Base-by-base conservation (phyloP, 495 filamentous ascomycete species). In the Apodospora peruviana region DNA sequence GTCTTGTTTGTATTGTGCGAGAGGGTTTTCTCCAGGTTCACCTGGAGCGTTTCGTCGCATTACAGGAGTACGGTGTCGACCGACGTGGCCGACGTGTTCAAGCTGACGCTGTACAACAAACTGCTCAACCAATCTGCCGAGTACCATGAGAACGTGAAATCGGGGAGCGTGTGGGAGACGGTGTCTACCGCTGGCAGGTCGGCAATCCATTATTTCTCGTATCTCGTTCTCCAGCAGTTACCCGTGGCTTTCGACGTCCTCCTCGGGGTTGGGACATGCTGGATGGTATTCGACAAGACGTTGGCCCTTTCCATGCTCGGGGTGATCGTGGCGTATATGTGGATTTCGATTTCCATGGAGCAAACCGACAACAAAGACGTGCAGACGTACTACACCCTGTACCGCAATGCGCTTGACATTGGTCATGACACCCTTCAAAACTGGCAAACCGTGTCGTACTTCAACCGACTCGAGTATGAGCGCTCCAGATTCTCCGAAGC, bases 401-500 rank as follows among this genome's bases (percentile, higher is more conserved):
- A 16, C 20, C 3, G 17, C 3, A 40, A 32, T 1, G 37, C 23
- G 9, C 20, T 21, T 5, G 36, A 40, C 32, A 27, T 48, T 17
- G 45, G 45, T 36, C 21, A 27, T 11, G 45, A 48, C 17, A 48
- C 45, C 4, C 25, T 48, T 16, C 35, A 23, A 23, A 48, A 48
- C 48, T 51, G 48, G 48, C 48, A 51, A 32, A 44, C 48, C 3
- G 48, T 51, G 19, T 24, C 41, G 3, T 17, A 51, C 41, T 51
- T 45, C 32, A 51, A 51, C 48, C 40, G 41, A 3, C 7, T 32
- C 19, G 40, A 23, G 1, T 34, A 44, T 20, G 48, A 51, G 19
- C 21, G 32, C 14, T 16, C n/a, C 2, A 40, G 48, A 5, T 51
- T 38, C 20, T 11, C 4, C 12, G 20, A 22, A 5, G 40, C 41